A percentile compares a stretch with the other conserved stretches of the same genome.
Evolutionary conservation across 2,329 filamentous ascomycete genomes (phyloP).

Genomic region (Colletotrichum agaves): DNA sequence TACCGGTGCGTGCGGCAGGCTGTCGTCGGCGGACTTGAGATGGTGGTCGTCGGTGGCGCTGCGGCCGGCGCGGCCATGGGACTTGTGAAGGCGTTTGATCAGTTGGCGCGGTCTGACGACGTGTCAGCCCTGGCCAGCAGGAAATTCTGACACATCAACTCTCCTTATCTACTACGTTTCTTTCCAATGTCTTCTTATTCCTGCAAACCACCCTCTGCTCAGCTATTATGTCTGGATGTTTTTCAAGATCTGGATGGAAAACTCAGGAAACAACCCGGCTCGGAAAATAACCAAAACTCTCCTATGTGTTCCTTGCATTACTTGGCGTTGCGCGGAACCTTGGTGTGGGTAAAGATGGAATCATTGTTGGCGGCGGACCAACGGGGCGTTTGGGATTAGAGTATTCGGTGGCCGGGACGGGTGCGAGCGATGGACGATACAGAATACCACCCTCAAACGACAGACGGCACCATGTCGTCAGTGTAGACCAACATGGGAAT

Average conservation of each 20-base stretch:
- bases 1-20: constrained; percentile 36
- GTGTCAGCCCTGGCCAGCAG: constrained; percentile 26
- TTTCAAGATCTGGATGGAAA: neutral
- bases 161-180: neutral
- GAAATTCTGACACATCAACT: constrained; percentile 4
- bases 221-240: too few species aligned
- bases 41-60: constrained; percentile 52
- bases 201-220: neutral
- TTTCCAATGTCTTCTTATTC: neutral
- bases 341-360: neutral
- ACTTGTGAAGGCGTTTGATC: constrained; percentile 44
- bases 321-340: constrained; percentile 11
- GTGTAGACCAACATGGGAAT: neutral
- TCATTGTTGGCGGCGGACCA: neutral
- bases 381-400: constrained; percentile 10
- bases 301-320: constrained; percentile 23
- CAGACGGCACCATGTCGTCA: neutral
- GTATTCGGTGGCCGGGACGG: neutral
- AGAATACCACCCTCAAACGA: constrained; percentile 11
- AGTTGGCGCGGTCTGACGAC: constrained; percentile 29
- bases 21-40: constrained; percentile 49
- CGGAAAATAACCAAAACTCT: neutral
- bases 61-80: constrained; percentile 53
- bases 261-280: neutral
- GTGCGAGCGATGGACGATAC: neutral